Base-by-base conservation (phyloP, 2,329 filamentous ascomycete genomes). In the Pyricularia sp. region DNA sequence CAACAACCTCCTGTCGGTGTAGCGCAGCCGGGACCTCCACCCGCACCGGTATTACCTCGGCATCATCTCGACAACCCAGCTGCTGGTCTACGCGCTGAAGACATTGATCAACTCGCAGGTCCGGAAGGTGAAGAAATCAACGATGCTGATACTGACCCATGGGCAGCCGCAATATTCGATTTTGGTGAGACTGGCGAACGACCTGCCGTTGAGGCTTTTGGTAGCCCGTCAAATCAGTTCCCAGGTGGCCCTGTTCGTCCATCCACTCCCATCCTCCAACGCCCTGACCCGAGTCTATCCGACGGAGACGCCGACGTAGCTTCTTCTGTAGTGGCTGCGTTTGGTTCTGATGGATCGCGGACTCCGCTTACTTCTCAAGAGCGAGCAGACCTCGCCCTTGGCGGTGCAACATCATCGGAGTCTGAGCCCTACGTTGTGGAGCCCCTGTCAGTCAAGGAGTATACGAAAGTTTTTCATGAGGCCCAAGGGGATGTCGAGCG, bases 401-500 rank as follows among this genome's bases (percentile, higher is more conserved):
- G 25, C 5, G 58, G 33, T 36, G 33, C 33, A 36, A 14, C 23
- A 11, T 1, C 59, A 14, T 63, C 26, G 25, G 59, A 63, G 10
- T 26, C 23, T 30, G 65, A 67, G 6, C 42, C 36, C 2, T 7
- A n/a, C 17, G 33, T 31, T 14, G 65, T 67, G 26, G 65, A 67
- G 33, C 42, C 65, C 9, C 20, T 67, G 12, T 67, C 65, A 59
- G 80, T 77, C 36, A 80, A 75, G 70, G 84, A 81, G 74, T 86
- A 80, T 76, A 79, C 84, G 72, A 82, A 81, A 69, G 88, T 86
- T 55, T 89, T 88, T 77, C 81, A 83, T 61, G 85, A 85, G 69
- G 87, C 88, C 1, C 82, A 83, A 63, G 88, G 88, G 4, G 83
- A 90, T 72, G 83, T 84, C 0, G 81, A 85, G 50, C 83, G 82